phyloP scores from a whole-genome alignment of 208 protist species.

The Acanthamoeba lugdunensis region DNA sequence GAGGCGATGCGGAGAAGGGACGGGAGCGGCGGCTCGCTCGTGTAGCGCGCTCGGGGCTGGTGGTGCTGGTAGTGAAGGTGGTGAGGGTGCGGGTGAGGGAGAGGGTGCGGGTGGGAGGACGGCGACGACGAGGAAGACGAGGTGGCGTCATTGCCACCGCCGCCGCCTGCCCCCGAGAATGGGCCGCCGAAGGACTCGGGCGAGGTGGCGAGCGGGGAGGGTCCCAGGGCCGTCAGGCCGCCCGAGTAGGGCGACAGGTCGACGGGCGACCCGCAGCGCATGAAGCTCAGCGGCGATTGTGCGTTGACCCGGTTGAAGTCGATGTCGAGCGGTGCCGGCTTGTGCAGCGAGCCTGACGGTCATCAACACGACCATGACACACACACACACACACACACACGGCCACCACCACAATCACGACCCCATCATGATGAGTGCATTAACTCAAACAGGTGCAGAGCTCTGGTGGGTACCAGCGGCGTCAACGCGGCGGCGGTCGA shows the following conservation, averaged over 20 bases:
- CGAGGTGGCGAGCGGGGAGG: slow-evolving; percentile 1
- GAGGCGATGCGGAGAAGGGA: slow-evolving; percentile 21
- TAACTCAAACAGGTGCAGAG: too few species aligned
- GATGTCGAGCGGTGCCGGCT: slow-evolving; percentile 64
- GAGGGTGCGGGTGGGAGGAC: too few species aligned
- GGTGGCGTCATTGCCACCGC: not conserved
- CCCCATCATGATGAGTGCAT: too few species aligned
- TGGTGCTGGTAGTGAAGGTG: not conserved
- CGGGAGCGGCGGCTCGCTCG: slow-evolving; percentile 1
- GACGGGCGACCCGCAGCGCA: slow-evolving; percentile 38
- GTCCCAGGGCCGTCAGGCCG: not conserved
- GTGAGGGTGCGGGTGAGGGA: not conserved
- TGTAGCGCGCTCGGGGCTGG: not conserved
- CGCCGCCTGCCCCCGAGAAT: not conserved
- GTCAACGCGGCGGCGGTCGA: slow-evolving; percentile 36
- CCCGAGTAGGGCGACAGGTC: slow-evolving; percentile 45
- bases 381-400: not conserved
- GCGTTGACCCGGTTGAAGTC: slow-evolving; percentile 67
- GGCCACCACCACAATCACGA: not conserved
- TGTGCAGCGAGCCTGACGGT: slow-evolving; percentile 53
- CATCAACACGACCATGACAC: not conserved
- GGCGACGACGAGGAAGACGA: not conserved
- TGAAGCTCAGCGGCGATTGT: slow-evolving; percentile 58
- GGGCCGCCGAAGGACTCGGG: not conserved
- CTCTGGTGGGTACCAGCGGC: slow-evolving; percentile 18